These are phyloP conservation scores for Colletotrichum tabaci DNA, from an alignment of 2,329 filamentous ascomycete genomes.

Conservation along the genomic window DNA sequence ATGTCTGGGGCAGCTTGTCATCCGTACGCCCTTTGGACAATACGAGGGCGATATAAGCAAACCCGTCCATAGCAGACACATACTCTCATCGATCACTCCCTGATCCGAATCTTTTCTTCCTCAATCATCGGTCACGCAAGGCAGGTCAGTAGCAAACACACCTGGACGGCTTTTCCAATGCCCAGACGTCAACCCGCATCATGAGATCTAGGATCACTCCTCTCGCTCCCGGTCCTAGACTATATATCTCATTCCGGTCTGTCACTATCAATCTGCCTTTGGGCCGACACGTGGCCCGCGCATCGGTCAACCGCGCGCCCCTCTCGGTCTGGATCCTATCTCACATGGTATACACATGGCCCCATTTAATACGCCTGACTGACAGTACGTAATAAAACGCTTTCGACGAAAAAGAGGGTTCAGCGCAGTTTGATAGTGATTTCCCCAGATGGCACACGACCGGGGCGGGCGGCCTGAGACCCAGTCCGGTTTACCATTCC, in stretches of 20 bases:
- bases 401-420: conserved; percentile 26
- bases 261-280: conserved; percentile 38
- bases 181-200: no score
- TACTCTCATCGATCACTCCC: no score
- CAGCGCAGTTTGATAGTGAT: conserved; percentile 20
- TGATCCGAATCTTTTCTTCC: no score
- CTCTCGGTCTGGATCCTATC: conserved; percentile 42
- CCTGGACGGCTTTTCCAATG: no score
- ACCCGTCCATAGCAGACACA: no score
- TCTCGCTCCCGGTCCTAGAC: conserved; percentile 13
- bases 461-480: conserved; percentile 6
- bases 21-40: no score
- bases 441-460: conserved; percentile 23
- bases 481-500: conserved; percentile 25
- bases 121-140: no score
- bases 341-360: neutral
- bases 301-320: conserved; percentile 6
- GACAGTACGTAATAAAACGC: conserved; percentile 39
- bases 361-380: conserved; percentile 22
- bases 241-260: conserved; percentile 23
- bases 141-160: no score
- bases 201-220: neutral
- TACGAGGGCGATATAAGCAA: no score
- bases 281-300: neutral
- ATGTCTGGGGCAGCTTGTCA: no score